A percentile compares a stretch with the other conserved stretches of the same genome.
phyloP scores from a whole-genome alignment of 2,329 filamentous ascomycete genomes.

The Aureobasidium namibiae region DNA sequence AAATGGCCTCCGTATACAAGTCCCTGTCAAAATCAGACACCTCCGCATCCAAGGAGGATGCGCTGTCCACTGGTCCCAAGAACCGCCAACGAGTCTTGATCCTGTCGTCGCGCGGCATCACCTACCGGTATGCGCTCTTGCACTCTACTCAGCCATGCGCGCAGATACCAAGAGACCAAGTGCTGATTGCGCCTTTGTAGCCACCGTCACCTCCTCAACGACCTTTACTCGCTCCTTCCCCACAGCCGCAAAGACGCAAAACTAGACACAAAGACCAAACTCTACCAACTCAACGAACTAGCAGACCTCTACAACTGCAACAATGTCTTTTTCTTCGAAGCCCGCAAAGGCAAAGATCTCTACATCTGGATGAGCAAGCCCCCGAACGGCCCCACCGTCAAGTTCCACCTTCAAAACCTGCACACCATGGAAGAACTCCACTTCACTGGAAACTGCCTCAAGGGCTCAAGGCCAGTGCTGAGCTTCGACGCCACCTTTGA shows the following conservation, averaged over 20 bases:
- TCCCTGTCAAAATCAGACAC: conserved; percentile 37
- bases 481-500: conserved; percentile 81
- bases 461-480: conserved; percentile 82
- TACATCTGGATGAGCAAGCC: conserved; percentile 91
- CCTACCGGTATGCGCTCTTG: conserved; percentile 56
- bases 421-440: conserved; percentile 97
- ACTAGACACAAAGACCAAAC: conserved; percentile 88
- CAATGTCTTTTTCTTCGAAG: conserved; percentile 91
- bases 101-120: conserved; percentile 85
- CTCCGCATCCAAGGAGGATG: conserved; percentile 25
- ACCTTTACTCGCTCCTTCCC: conserved; percentile 79
- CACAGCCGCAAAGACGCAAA: conserved; percentile 93
- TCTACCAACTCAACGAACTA: conserved; percentile 70
- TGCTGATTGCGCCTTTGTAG: conserved; percentile 37
- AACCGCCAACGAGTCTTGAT: conserved; percentile 65
- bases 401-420: conserved; percentile 66
- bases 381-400: conserved; percentile 70
- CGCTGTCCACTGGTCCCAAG: conserved; percentile 25
- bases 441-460: conserved; percentile 94
- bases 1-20: conserved; percentile 51
- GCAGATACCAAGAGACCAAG: neutral
- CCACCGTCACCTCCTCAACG: conserved; percentile 87
- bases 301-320: conserved; percentile 84
- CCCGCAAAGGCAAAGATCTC: conserved; percentile 85
- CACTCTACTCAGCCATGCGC: neutral